Base-by-base conservation (phyloP, 495 filamentous ascomycete genomes). In the Terfezia claveryi region DNA sequence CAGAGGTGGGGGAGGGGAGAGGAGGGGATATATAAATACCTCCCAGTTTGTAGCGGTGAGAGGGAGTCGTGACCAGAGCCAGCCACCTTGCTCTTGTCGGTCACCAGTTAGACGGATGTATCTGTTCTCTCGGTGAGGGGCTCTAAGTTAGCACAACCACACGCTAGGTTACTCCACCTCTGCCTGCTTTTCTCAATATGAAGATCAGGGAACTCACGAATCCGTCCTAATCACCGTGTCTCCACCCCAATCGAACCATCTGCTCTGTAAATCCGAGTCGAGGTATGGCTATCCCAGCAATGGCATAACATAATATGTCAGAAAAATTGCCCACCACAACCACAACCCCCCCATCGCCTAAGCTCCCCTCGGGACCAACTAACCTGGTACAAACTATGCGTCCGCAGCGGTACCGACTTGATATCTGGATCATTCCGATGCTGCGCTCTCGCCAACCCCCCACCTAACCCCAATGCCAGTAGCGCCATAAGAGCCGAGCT, bases 31-130 rank as follows among this genome's bases (percentile, higher is more conserved):
- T 36, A 49, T 56, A 66, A 70, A 54, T 64, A 83, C 81, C 78
- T 94, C 85, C 92, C 92, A 99, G 71, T 99, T 99, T 38, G 92
- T 99, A 17, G 91, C 91, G 20, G 92, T 99, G 59, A 99, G 70
- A 51, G 91, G 91, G 52, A 96, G 83, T 49, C 87, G 77, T 27
- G 87, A 94, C 73, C 87, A 95, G 51, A 96, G 67, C 85, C 84
- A 96, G 61, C 92, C 92, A 61, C 76, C 76, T 68, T 91, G 85
- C 59, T 87, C 91, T 52, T 84, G 83, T 51, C 82, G 80, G 66
- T 96, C 89, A 50, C 87, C 80, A 10, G 87, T 89, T 32, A 99
- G 78, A 59, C 92, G 85, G 56, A 99, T 80, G 68, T 96, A 92
- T 69, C 85, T 92, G 55, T 41, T 36, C 14, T 36, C 20, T 23